phyloP scores from a whole-genome alignment of 2,329 filamentous ascomycete genomes.

The Aureobasidium sp. region DNA sequence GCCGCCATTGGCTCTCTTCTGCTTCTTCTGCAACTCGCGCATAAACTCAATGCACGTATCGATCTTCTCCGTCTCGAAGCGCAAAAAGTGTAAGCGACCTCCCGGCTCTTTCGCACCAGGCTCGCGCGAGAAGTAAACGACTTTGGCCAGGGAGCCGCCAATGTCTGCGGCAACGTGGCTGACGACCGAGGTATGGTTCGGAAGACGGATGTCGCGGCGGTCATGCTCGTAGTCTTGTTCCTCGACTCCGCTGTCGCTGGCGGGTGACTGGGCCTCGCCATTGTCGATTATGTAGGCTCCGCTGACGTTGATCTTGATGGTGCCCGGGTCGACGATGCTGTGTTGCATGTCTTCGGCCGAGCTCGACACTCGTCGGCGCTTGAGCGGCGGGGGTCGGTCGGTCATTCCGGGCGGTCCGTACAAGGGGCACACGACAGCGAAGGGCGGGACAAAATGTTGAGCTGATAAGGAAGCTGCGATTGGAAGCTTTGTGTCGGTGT shows the following conservation, averaged over 20 bases:
- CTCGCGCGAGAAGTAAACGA: conserved; percentile 95
- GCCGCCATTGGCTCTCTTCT: conserved; percentile 33
- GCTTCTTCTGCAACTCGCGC: conserved; percentile 72
- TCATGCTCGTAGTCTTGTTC: conserved; percentile 57
- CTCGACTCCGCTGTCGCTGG: conserved; percentile 27
- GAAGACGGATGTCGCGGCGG: conserved; percentile 88
- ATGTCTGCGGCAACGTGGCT: conserved; percentile 98
- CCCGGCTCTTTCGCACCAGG: conserved; percentile 67
- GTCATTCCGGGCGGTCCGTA: not conserved
- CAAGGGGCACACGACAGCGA: conserved; percentile 1
- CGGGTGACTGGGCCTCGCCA: conserved; percentile 22
- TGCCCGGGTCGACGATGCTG: conserved; percentile 50
- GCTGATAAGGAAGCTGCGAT: conserved; percentile 3
- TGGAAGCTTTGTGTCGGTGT: not conserved
- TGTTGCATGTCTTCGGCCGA: conserved; percentile 36
- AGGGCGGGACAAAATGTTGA: not conserved
- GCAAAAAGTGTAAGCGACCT: conserved; percentile 87
- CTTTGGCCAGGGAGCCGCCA: conserved; percentile 87
- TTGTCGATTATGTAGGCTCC: conserved; percentile 88
- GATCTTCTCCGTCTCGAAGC: conserved; percentile 91
- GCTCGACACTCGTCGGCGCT: conserved; percentile 27
- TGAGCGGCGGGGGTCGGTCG: conserved; percentile 16
- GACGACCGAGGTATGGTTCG: conserved; percentile 88
- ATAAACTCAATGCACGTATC: conserved; percentile 92
- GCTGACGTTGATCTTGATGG: conserved; percentile 90